phyloP scores from a whole-genome alignment of 2,329 filamentous ascomycete genomes.

The Tolypocladium ovalisporum region DNA sequence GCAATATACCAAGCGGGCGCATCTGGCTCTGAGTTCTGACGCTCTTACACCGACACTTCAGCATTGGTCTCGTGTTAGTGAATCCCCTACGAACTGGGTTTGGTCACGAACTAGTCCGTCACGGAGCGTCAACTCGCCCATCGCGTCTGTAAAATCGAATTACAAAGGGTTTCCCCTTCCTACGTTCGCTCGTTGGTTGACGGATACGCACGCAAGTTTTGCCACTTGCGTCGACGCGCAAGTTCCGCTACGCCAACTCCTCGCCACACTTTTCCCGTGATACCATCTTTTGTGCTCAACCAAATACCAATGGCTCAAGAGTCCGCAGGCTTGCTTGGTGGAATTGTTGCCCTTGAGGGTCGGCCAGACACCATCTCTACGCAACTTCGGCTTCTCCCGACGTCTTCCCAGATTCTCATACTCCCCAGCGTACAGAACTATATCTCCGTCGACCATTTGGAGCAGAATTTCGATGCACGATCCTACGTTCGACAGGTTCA shows the following conservation, averaged over 20 bases:
- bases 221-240: neutral
- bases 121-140: neutral
- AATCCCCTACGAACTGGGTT: neutral
- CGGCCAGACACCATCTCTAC: constrained; percentile 42
- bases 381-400: constrained; percentile 48
- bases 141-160: neutral
- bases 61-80: neutral
- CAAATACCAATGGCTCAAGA: constrained; percentile 12
- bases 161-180: neutral
- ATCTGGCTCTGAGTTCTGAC: neutral
- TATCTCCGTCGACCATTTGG: constrained; percentile 18
- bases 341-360: constrained; percentile 51
- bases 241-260: neutral
- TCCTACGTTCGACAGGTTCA: constrained; percentile 38
- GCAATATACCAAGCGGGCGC: neutral
- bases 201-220: neutral
- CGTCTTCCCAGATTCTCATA: constrained; percentile 45
- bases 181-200: neutral
- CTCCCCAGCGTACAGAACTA: constrained; percentile 42
- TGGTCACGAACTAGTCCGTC: neutral
- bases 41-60: neutral
- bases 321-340: constrained; percentile 25
- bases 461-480: constrained; percentile 18
- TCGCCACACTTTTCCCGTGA: neutral
- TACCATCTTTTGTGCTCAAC: neutral